These are phyloP conservation scores for Colletotrichum sp. DNA, from an alignment of 2,329 filamentous ascomycete species.

Conservation along the genomic window DNA sequence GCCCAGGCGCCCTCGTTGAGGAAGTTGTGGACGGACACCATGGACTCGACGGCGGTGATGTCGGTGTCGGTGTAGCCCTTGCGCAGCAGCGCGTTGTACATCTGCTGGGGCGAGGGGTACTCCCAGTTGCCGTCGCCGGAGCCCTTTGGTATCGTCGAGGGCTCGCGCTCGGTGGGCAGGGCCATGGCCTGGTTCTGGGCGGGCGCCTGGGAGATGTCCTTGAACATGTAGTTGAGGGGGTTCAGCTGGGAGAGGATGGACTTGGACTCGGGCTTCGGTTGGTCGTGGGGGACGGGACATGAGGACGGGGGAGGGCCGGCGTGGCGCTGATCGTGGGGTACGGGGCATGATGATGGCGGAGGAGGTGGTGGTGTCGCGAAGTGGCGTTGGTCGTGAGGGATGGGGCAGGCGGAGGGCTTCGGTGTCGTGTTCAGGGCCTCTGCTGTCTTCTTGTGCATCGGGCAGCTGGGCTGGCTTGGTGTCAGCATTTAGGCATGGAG, in stretches of 20 bases:
- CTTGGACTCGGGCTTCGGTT: conserved; percentile 36
- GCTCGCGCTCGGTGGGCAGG: conserved; percentile 81
- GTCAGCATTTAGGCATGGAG: conserved; percentile 23
- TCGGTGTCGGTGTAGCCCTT: conserved; percentile 97
- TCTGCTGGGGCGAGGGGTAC: conserved; percentile 97
- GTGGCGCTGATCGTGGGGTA: conserved; percentile 28
- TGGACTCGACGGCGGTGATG: conserved; percentile 89
- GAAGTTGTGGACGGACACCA: conserved; percentile 98
- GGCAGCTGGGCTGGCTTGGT: conserved; percentile 52
- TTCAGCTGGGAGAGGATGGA: conserved; percentile 63
- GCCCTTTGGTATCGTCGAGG: conserved; percentile 89
- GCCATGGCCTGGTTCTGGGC: conserved; percentile 73
- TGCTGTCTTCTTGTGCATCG: conserved; percentile 61
- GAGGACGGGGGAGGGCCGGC: conserved; percentile 36
- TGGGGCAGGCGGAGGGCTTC: conserved; percentile 34
- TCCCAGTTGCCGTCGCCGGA: conserved; percentile 86
- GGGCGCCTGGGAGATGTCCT: conserved; percentile 79
- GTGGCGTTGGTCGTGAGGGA: conserved; percentile 27
- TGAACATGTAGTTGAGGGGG: conserved; percentile 94
- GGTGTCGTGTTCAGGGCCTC: conserved; percentile 47
- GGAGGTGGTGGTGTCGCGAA: conserved; percentile 25
- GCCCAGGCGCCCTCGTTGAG: conserved; percentile 97
- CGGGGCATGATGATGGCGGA: conserved; percentile 33
- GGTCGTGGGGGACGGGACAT: conserved; percentile 52
- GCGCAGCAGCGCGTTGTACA: conserved; percentile 97